Evolutionary conservation across 2,329 filamentous ascomycete species (phyloP).

Genomic region (Cercospora sojina): DNA sequence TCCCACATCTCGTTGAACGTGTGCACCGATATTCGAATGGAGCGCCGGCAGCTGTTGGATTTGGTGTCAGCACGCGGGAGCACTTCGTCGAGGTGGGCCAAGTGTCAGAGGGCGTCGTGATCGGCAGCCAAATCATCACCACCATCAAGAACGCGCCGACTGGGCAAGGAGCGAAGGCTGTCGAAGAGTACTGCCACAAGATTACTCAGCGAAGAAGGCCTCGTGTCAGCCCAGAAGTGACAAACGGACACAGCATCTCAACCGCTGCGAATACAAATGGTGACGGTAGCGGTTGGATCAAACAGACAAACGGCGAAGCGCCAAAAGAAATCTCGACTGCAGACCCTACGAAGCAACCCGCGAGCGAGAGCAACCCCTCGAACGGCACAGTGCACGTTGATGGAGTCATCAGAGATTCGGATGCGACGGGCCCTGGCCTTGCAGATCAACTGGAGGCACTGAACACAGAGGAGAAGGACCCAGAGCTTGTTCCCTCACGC

Average conservation of each 20-base stretch:
- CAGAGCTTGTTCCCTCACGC: conserved; percentile 68
- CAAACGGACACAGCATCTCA: conserved; percentile 34
- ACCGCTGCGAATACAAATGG: conserved; percentile 37
- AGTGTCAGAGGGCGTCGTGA: conserved; percentile 90
- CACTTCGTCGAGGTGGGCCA: conserved; percentile 84
- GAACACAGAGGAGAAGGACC: conserved; percentile 58
- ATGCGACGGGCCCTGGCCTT: conserved; percentile 60
- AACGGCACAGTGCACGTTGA: conserved; percentile 64
- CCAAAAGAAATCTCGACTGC: conserved; percentile 38
- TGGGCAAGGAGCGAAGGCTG: conserved; percentile 67
- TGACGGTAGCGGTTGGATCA: conserved; percentile 39
- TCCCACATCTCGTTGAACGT: conserved; percentile 76
- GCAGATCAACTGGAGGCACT: conserved; percentile 83
- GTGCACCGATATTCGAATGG: conserved; percentile 93
- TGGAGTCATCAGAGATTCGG: conserved; percentile 62
- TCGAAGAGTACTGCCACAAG: conserved; percentile 82
- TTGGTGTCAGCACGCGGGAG: conserved; percentile 92
- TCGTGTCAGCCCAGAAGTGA: conserved; percentile 19
- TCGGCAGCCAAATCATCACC: conserved; percentile 92
- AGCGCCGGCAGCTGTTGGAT: conserved; percentile 87
- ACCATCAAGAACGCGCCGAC: conserved; percentile 68
- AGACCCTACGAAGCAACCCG: conserved; percentile 38
- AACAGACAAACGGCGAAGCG: conserved; percentile 33
- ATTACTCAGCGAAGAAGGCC: conserved; percentile 50
- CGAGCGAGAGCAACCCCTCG: conserved; percentile 32